Evolutionary conservation across 768 basidiomycete species (phyloP).

Genomic region (Boletus coccyginus): DNA sequence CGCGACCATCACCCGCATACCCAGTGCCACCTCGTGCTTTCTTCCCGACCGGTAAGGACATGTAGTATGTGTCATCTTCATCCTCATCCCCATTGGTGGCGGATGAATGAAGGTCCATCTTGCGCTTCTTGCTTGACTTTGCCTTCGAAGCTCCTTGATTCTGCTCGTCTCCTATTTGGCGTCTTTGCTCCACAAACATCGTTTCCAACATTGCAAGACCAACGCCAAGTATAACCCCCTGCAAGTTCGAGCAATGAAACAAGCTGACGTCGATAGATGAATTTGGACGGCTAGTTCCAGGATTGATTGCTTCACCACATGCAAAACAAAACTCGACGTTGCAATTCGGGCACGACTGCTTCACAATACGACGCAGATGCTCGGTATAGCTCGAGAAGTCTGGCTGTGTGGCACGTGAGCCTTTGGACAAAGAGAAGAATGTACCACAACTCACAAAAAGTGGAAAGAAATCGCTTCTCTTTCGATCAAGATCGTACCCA

Average conservation of each 20-base stretch:
- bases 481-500: constrained; percentile 55
- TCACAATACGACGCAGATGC: constrained; percentile 57
- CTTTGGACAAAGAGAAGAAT: not conserved
- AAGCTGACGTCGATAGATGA: constrained; percentile 53
- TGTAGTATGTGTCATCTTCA: constrained; percentile 51
- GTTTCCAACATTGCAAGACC: constrained; percentile 86
- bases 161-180: constrained; percentile 30
- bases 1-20: constrained; percentile 79
- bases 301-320: constrained; percentile 64
- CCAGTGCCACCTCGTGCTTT: constrained; percentile 80
- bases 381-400: constrained; percentile 70
- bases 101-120: constrained; percentile 31
- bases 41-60: constrained; percentile 45
- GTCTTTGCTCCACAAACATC: constrained; percentile 56
- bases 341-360: constrained; percentile 62
- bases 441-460: constrained; percentile 59
- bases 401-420: constrained; percentile 44
- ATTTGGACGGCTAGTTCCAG: constrained; percentile 43
- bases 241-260: constrained; percentile 87
- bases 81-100: constrained; percentile 43
- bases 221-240: constrained; percentile 89
- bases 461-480: constrained; percentile 78
- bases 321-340: constrained; percentile 64
- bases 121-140: constrained; percentile 42
- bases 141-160: constrained; percentile 24